Evolutionary conservation across 495 filamentous ascomycete species (phyloP), one percentile per base, ranked within the genome.

Genomic region (Physcia stellaris): DNA sequence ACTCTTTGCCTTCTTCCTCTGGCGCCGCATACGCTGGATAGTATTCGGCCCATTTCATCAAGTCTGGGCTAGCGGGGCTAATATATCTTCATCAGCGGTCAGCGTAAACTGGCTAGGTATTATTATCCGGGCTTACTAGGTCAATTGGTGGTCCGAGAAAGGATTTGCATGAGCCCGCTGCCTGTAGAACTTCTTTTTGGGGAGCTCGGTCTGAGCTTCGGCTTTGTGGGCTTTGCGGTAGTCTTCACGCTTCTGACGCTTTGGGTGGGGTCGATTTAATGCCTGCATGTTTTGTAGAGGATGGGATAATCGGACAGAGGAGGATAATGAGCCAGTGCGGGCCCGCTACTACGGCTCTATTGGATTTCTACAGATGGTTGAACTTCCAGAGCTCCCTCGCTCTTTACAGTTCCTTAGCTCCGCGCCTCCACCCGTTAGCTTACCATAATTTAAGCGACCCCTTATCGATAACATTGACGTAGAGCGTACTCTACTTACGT

Each of bases 81-180:
- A 30, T 42, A 12, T 13, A 32, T 39, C 28, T 7, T 29, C 32
- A 38, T 37, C 27, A 40, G 29, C 18, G 24, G 30, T 32, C 20
- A 48, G 42, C 4, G 37, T 16, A 23, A n/a, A 20, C 9, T 35
- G 5, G 16, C 37, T n/a, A 62, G 71, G 53, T 71, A n/a, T n/a
- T n/a, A n/a, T n/a, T n/a, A n/a, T n/a, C n/a, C n/a, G n/a, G n/a
- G n/a, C n/a, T n/a, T n/a, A 94, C 90, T 98, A 96, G 42, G 63
- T 67, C 53, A 98, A 67, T 11, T 70, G 56, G 60, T 96, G 90
- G 52, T 98, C 90, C 0, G 87, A 93, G 60, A 98, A 96, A 7
- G 86, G 85, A 66, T 98, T 98, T 32, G 90, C 92, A 60, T 98
- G 90, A 21, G 90, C 90, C 52, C 90, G 73, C 58, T 98, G 90